Base-by-base conservation (phyloP, 2,329 filamentous ascomycete genomes). In the Macroventuria anomochaeta region DNA sequence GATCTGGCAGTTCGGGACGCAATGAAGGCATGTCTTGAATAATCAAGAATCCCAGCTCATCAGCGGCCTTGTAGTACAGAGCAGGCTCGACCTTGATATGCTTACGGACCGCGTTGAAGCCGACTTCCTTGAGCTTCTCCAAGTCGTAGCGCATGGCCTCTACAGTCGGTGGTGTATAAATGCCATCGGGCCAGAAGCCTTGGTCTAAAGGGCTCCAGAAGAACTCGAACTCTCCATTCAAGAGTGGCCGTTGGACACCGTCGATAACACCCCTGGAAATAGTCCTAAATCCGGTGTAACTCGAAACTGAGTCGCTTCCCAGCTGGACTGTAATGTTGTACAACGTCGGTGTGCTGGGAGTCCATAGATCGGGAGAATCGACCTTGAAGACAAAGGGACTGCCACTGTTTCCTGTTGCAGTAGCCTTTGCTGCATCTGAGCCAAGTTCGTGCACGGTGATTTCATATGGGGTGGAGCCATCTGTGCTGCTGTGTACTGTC, bases 1-100 rank as follows among this genome's bases (percentile, higher is more conserved):
- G 57, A 68, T 17, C 51, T 1, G 61, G 58, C 2, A 68, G 46
- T 7, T 67, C 62, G 2, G 64, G 65, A 3, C 65, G 57, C 1
- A 89, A 72, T 2, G 85, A 81, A 0, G 87, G 87, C 88, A 90
- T 90, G 57, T 90, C 88, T 66, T 90, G 88, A 39, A 90, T 85
- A 5, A 90, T 80, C 21, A 90, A 69, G 13, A 89, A 69, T 1
- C 88, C 88, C 1, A 90, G 70, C 55, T 85, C 78, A 42, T 90
- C 88, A 52, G 85, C 88, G 4, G 87, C 86, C 15, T 82, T 80
- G 67, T 90, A 90, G 69, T 86, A 90, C 6, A 90, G 70, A 11
- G 85, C 85, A 0, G 84, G 80, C 61, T 89, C 87, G 6, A 89
- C 78, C 72, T 89, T 89, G 75, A 88, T 87, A 62, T 90, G 88